Evolutionary conservation across 352 stramenopile species (phyloP), one percentile per base, ranked within the genome.

Genomic region (Plasmopara halstedii): DNA sequence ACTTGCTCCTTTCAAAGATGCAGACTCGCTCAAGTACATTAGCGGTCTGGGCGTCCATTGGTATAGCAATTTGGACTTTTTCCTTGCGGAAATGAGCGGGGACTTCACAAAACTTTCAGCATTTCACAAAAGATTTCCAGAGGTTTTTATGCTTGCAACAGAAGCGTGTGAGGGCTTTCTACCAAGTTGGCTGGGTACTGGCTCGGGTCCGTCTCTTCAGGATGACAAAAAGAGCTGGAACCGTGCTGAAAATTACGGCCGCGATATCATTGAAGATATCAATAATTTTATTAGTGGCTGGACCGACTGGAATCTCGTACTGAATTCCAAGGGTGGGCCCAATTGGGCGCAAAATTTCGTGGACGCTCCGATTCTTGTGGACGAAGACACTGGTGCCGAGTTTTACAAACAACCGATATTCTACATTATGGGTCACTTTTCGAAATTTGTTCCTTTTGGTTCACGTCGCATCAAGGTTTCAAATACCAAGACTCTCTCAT

Each of bases 11-110:
- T 62, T 83, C 18, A 43, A 68, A 10, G 69, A 85, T 25, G 15
- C 59, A 0, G 75, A 86, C 3, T 46, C 66, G 2, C 44, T 62
- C 14, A 59, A 86, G 49, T 96, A 91, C 59, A 64, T 96, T n/a
- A 70, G 75, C 9, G 85, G 85, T 5, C 54, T 95, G 8, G 85
- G 73, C 2, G 83, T 93, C 42, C 85, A 96, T 66, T 96, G 85
- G 82, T 91, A 94, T 65, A 65, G 59, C 47, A 73, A 83, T 42
- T 45, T 80, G 2, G 70, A 85, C 50, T 80, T 84, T 36, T 62
- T 52, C 15, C 52, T 76, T 21, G 43, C 74, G n/a, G 55, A 58
- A 10, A 25, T 52, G 0, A 56, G 64, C 7, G 67, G 69, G 1
- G 53, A 85, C 40, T 84, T 83, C 26, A 40, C 68, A 21, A 63